phyloP scores from a whole-genome alignment of 2,329 filamentous ascomycete species.

The Fusarium solani-melongenae region DNA sequence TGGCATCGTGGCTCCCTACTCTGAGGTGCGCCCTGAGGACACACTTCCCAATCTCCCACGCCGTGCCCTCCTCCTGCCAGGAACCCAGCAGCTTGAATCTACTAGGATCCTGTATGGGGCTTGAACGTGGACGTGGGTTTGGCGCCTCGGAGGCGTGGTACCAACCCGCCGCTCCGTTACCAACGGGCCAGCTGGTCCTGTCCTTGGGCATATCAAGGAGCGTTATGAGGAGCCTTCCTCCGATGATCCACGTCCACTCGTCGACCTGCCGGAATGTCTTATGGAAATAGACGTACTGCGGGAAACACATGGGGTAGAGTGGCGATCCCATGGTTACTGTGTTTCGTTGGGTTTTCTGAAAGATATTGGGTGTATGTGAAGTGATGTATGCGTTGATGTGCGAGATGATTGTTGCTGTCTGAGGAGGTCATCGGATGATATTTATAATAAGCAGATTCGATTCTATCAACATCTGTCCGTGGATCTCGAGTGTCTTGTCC shows the following conservation, averaged over 20 bases:
- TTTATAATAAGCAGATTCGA: background rate
- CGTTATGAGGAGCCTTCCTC: background rate
- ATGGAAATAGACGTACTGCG: background rate
- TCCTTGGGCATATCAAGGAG: background rate
- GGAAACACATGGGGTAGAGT: background rate
- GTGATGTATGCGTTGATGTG: background rate
- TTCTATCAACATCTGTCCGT: background rate
- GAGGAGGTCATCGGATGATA: background rate
- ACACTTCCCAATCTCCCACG: background rate
- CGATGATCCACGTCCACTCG: background rate
- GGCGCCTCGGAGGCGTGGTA: background rate
- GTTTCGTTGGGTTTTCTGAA: background rate
- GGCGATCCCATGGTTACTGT: background rate
- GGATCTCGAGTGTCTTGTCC: background rate
- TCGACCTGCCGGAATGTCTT: background rate
- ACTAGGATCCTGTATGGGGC: background rate
- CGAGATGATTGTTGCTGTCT: background rate
- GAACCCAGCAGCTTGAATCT: background rate
- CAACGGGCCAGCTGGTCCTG: background rate
- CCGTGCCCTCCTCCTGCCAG: background rate
- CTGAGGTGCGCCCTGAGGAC: background rate
- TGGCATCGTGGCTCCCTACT: background rate
- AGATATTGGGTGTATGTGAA: background rate
- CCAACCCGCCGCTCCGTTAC: background rate
- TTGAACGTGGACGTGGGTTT: background rate